These are phyloP conservation scores for Salix udensis DNA, from an alignment of 345 rosid species.

Conservation along the genomic window DNA sequence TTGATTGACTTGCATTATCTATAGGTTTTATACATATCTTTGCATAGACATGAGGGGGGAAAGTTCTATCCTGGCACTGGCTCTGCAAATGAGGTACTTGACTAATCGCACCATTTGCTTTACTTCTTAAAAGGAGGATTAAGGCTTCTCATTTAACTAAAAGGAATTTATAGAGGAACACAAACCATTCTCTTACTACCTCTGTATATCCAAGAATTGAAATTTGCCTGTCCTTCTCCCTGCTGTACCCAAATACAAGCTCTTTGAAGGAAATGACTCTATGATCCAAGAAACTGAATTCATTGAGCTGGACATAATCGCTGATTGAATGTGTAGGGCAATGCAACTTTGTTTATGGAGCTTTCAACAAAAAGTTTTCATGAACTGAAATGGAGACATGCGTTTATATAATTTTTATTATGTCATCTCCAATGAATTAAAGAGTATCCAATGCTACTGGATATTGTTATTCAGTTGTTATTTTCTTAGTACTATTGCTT, in stretches of 20 bases:
- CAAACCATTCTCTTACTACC: too few relatives aligned
- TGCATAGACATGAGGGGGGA: conserved; percentile 94
- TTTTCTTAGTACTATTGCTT: too few relatives aligned
- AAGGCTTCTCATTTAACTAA: background rate
- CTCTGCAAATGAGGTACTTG: conserved; percentile 72
- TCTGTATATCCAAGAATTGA: background rate
- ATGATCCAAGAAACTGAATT: background rate
- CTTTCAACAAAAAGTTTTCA: too few relatives aligned
- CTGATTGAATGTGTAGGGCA: background rate
- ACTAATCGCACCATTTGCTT: background rate
- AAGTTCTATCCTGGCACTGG: conserved; percentile 91
- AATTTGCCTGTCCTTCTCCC: background rate
- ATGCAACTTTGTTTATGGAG: background rate
- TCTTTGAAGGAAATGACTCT: background rate
- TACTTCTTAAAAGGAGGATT: background rate
- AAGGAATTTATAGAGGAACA: too few relatives aligned
- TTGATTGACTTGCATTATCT: background rate
- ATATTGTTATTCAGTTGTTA: too few relatives aligned
- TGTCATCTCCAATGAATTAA: background rate
- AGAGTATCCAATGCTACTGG: background rate
- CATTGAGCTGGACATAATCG: background rate
- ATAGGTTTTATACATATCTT: conserved; percentile 84
- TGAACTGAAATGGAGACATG: background rate
- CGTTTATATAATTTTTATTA: background rate
- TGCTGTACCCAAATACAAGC: background rate